Evolutionary conservation across 148 eudicot genomes (phyloP).

Genomic region (Spergularia marina): DNA sequence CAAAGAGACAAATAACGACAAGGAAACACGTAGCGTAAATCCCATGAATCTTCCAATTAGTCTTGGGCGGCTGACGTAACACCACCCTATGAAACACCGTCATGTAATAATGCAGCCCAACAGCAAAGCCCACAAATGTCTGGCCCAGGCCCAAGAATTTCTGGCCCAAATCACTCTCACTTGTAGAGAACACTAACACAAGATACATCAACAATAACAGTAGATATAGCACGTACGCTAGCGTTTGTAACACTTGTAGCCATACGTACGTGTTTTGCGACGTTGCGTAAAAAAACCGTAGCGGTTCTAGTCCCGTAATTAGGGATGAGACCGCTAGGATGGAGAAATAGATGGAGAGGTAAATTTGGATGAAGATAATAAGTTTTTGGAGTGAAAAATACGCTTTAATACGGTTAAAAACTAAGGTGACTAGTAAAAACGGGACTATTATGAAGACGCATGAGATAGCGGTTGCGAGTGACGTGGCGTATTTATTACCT

Average conservation of each 20-base stretch:
- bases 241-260: slow-evolving; percentile 72
- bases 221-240: slow-evolving; percentile 67
- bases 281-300: slow-evolving; percentile 76
- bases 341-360: slow-evolving; percentile 72
- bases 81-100: slow-evolving; percentile 85
- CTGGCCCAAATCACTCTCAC: slow-evolving; percentile 50
- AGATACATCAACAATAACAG: slow-evolving; percentile 65
- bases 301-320: slow-evolving; percentile 76
- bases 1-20: slow-evolving; percentile 64
- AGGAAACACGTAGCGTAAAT: slow-evolving; percentile 87
- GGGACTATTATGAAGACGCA: slow-evolving; percentile 68
- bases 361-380: slow-evolving; percentile 71
- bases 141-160: slow-evolving; percentile 77
- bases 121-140: slow-evolving; percentile 70
- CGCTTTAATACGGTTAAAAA: slow-evolving; percentile 62
- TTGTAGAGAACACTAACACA: slow-evolving; percentile 63
- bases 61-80: slow-evolving; percentile 74
- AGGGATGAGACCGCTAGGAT: slow-evolving; percentile 64
- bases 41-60: slow-evolving; percentile 81
- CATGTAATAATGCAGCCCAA: slow-evolving; percentile 90
- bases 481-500: slow-evolving; percentile 61
- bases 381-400: slow-evolving; percentile 77
- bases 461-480: slow-evolving; percentile 51
- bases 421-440: slow-evolving; percentile 58
- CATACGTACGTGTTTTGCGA: slow-evolving; percentile 69